Conservation (phyloP, 2,329 filamentous ascomycete species). For the Phymatotrichopsis omnivora region DNA sequence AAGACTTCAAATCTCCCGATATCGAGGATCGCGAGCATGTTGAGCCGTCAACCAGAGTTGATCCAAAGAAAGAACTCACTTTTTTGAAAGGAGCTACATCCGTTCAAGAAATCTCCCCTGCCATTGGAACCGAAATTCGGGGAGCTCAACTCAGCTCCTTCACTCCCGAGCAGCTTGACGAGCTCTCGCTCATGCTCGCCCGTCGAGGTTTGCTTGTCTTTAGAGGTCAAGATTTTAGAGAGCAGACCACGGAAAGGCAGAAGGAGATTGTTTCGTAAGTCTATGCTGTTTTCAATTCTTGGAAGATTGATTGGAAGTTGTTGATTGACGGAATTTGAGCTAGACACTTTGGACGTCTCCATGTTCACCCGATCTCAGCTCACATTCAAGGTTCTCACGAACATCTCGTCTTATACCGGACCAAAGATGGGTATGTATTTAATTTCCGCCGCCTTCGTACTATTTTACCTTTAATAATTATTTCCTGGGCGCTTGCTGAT, state of each 20-base stretch:
- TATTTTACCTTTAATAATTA: neutral
- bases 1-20: conserved; percentile 16
- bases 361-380: conserved; percentile 70
- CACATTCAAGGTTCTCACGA: conserved; percentile 62
- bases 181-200: conserved; percentile 63
- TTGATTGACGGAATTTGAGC: conserved; percentile 30
- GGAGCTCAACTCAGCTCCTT: conserved; percentile 62
- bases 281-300: neutral
- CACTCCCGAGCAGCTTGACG: conserved; percentile 58
- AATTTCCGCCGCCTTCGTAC: neutral
- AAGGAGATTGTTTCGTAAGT: conserved; percentile 19
- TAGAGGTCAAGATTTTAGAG: conserved; percentile 60
- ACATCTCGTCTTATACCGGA: conserved; percentile 65
- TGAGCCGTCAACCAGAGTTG: conserved; percentile 17
- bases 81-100: conserved; percentile 12
- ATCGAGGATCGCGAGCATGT: conserved; percentile 14
- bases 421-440: conserved; percentile 11
- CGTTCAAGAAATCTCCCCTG: conserved; percentile 56
- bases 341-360: conserved; percentile 67
- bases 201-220: conserved; percentile 73
- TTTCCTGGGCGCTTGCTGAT: neutral
- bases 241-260: conserved; percentile 50
- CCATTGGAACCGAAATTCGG: conserved; percentile 60
- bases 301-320: neutral
- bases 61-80: conserved; percentile 8